Percentiles rank a stretch among this genome's conserved stretches.
Conservation (phyloP, 2,329 filamentous ascomycete species). For the Fusarium papillatum region DNA sequence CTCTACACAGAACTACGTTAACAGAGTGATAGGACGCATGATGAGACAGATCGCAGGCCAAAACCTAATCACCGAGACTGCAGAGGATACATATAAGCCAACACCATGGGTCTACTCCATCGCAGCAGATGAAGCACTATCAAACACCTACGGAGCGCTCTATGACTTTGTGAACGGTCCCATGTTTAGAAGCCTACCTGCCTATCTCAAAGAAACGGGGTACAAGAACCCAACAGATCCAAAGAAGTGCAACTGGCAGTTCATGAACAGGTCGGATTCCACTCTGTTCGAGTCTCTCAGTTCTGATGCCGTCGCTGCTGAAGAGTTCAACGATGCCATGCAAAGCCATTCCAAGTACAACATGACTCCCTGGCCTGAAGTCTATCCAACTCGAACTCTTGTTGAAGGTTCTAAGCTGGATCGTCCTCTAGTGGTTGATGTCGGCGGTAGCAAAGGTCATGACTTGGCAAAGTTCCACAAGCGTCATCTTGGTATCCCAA, state of each 20-base stretch:
- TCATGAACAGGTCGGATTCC: slow-evolving; percentile 40
- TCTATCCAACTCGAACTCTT: slow-evolving; percentile 50
- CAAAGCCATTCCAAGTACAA: slow-evolving; percentile 54
- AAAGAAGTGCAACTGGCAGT: slow-evolving; percentile 50
- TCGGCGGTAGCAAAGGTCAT: slow-evolving; percentile 54
- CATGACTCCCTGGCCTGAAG: slow-evolving; percentile 52
- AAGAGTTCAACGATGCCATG: slow-evolving; percentile 53
- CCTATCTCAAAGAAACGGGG: slow-evolving; percentile 48
- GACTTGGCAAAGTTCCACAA: slow-evolving; percentile 51
- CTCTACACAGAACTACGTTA: too few relatives aligned
- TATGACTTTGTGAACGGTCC: slow-evolving; percentile 49
- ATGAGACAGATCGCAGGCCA: slow-evolving; percentile 52
- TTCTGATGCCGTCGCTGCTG: slow-evolving; percentile 43
- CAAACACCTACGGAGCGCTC: slow-evolving; percentile 49
- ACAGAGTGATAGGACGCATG: slow-evolving; percentile 44
- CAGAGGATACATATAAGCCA: slow-evolving; percentile 49
- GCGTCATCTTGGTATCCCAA: slow-evolving; percentile 41
- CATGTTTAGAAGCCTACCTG: slow-evolving; percentile 49
- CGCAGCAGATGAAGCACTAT: slow-evolving; percentile 44
- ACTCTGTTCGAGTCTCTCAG: slow-evolving; percentile 50
- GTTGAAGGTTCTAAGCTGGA: slow-evolving; percentile 44
- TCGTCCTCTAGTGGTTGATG: slow-evolving; percentile 48
- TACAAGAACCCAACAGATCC: slow-evolving; percentile 52
- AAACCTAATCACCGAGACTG: slow-evolving; percentile 50
- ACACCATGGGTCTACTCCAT: slow-evolving; percentile 50